These are phyloP conservation scores for Stachybotrys elegans DNA, from an alignment of 2,329 filamentous ascomycete genomes.

Conservation along the genomic window DNA sequence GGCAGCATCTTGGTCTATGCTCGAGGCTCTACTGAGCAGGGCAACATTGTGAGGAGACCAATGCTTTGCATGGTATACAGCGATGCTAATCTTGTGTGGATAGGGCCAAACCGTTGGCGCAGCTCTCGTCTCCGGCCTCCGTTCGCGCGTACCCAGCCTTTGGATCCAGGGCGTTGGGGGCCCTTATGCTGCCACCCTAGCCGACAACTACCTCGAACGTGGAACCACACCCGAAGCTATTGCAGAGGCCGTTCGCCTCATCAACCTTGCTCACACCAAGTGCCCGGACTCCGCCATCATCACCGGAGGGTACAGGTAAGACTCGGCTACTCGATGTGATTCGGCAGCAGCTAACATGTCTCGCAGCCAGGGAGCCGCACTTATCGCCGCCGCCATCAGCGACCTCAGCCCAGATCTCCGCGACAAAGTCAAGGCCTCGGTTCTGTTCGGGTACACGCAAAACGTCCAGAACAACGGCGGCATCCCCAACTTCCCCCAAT, in stretches of 20 bases:
- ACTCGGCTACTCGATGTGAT: background rate
- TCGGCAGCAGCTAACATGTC: background rate
- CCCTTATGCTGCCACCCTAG: constrained; percentile 29
- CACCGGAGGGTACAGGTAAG: constrained; percentile 31
- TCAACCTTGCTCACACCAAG: constrained; percentile 32
- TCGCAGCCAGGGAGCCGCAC: constrained; percentile 35
- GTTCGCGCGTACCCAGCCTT: constrained; percentile 15
- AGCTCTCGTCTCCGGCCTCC: constrained; percentile 20
- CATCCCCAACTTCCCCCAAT: constrained; percentile 30
- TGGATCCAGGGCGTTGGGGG: constrained; percentile 40
- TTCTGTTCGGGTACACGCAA: constrained; percentile 37
- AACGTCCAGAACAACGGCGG: constrained; percentile 33
- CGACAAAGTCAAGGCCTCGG: constrained; percentile 29
- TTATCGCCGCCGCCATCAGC: constrained; percentile 33
- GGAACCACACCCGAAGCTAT: constrained; percentile 34
- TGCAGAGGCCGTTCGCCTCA: constrained; percentile 32
- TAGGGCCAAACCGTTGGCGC: constrained; percentile 25
- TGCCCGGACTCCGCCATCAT: constrained; percentile 38
- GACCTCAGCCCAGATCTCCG: constrained; percentile 22
- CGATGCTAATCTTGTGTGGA: too few relatives aligned
- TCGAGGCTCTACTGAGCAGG: constrained; percentile 31
- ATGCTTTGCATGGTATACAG: too few relatives aligned
- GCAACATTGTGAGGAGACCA: constrained; percentile 28
- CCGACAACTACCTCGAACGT: constrained; percentile 29
- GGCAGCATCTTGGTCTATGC: constrained; percentile 33